These are phyloP conservation scores for Exserohilum rostratum DNA, from an alignment of 2,329 filamentous ascomycete genomes.

Conservation along the genomic window DNA sequence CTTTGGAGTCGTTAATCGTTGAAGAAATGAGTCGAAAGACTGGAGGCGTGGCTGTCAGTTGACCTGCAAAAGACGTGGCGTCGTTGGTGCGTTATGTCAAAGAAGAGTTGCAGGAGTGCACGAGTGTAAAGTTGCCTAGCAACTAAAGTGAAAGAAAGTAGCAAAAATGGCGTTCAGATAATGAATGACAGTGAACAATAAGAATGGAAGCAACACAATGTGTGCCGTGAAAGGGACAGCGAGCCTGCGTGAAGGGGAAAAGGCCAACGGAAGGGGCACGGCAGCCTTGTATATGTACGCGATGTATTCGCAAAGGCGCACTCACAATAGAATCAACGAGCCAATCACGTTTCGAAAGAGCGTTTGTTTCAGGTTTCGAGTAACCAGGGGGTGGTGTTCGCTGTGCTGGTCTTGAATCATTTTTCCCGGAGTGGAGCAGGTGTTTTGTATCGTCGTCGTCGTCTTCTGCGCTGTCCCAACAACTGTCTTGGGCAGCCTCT, in stretches of 20 bases:
- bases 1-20: conserved; percentile 19
- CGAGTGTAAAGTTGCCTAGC: conserved; percentile 26
- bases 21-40: conserved; percentile 26
- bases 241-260: conserved; percentile 40
- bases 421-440: conserved; percentile 31
- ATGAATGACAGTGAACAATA: conserved; percentile 44
- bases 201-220: conserved; percentile 38
- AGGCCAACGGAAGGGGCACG: conserved; percentile 22
- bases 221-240: conserved; percentile 33
- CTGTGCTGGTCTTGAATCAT: conserved; percentile 31
- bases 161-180: conserved; percentile 25
- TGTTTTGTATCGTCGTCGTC: conserved; percentile 33
- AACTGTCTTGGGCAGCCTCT: conserved; percentile 27
- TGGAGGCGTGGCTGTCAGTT: conserved; percentile 36
- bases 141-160: conserved; percentile 22
- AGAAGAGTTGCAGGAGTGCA: conserved; percentile 14
- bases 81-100: conserved; percentile 16
- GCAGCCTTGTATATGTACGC: conserved; percentile 41
- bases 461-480: conserved; percentile 26
- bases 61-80: conserved; percentile 34
- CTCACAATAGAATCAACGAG: conserved; percentile 38
- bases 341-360: conserved; percentile 39
- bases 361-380: conserved; percentile 47
- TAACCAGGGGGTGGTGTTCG: conserved; percentile 36
- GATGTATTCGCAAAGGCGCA: conserved; percentile 23